Conservation (phyloP, 176 grass and related monocot species). For the Calamus simplicifolius region DNA sequence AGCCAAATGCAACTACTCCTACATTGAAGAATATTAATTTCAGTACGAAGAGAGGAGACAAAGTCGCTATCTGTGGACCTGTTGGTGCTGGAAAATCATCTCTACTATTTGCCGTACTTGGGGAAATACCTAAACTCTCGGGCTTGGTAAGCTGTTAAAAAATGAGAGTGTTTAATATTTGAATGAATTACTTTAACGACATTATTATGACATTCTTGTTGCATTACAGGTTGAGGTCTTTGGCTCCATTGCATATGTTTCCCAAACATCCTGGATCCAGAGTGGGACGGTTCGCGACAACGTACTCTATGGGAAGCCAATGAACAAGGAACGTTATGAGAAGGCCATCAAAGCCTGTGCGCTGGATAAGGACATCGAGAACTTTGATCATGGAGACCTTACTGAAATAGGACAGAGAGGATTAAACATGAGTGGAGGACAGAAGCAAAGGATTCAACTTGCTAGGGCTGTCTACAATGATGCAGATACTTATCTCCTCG, state of each 20-base stretch:
- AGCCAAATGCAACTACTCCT: conserved; percentile 24
- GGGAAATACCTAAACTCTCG: conserved; percentile 67
- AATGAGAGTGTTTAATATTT: neutral
- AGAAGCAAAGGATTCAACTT: conserved; percentile 96
- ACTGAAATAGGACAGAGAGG: conserved; percentile 96
- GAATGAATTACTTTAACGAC: neutral
- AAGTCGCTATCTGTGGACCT: conserved; percentile 67
- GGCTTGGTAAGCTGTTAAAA: conserved; percentile 59
- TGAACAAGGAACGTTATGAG: conserved; percentile 45
- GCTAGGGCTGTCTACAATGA: conserved; percentile 86
- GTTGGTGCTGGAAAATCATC: conserved; percentile 93
- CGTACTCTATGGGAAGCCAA: conserved; percentile 79
- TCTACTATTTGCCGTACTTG: conserved; percentile 64
- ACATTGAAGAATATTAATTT: conserved; percentile 55
- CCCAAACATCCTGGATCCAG: conserved; percentile 90
- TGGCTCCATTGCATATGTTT: conserved; percentile 74
- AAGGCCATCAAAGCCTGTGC: conserved; percentile 64
- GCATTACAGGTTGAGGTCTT: conserved; percentile 50
- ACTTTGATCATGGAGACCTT: conserved; percentile 67
- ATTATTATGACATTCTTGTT: conserved; percentile 10
- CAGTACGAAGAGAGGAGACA: conserved; percentile 41
- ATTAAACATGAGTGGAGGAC: conserved; percentile 95
- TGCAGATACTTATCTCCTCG: conserved; percentile 73
- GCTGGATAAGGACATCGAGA: conserved; percentile 78
- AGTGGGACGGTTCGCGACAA: conserved; percentile 84